Base-by-base conservation (phyloP, 768 basidiomycete species). In the Rhodotorula paludigena region DNA sequence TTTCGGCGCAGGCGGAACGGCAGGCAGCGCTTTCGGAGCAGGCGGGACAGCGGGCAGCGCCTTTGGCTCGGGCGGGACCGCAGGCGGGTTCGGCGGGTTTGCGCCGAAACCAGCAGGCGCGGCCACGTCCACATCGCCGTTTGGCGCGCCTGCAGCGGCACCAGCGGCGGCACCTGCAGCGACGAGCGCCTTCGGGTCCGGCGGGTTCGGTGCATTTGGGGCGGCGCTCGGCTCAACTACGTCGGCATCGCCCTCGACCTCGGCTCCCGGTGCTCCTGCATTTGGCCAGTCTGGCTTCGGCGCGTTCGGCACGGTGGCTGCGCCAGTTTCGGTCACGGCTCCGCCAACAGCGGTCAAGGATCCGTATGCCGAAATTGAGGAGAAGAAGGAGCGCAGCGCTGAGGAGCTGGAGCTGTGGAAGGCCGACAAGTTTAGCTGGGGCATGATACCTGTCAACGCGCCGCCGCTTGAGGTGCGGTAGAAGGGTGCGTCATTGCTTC, bases 401-500 rank as follows among this genome's bases (percentile, higher is more conserved):
- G 64, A 66, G 32, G 69, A 71, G 57, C 52, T 66, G 61, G 69
- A 51, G 18, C 25, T 60, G 23, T 71, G 64, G 64, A 6, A 21
- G 57, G 53, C 51, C 41, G 54, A 52, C 47, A 33, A 8, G 62
- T 71, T 71, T 62, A 35, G 15, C 4, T 71, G 69, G 69, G 69
- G 64, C 11, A 32, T 38, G 53, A 66, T 71, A 5, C 69, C 69
- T 23, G 36, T 71, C 16, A 5, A 25, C 0, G 61, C 64, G 11
- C 69, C 69, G 10, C 69, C 69, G 23, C 20, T 71, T 7, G 45
- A 55, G 18, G 69, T 66, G 6, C 42, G 69, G 30, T 71, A 63
- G 49, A 11, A 15, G 8, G 12, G 15, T n/a, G n/a, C n/a, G n/a
- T n/a, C n/a, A n/a, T n/a, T n/a, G n/a, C n/a, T n/a, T n/a, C n/a